A percentile compares a stretch with the other conserved stretches of the same genome.
These are phyloP conservation scores for Sporothrix pseudoabietina DNA, from an alignment of 2,329 filamentous ascomycete species.

Conservation along the genomic window DNA sequence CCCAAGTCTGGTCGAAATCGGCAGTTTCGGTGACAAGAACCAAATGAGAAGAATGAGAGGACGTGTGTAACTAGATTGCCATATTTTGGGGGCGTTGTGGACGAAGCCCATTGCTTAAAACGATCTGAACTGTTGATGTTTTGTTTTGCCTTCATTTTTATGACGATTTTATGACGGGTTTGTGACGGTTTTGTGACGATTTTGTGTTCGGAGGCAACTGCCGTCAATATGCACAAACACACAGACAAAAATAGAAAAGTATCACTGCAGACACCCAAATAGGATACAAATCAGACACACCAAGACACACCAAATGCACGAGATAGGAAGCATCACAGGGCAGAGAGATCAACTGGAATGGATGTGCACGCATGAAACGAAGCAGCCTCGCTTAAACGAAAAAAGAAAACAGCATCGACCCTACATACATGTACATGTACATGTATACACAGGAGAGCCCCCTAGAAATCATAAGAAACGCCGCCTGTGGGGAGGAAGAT, in stretches of 20 bases:
- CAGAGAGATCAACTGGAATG: not conserved
- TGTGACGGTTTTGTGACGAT: not conserved
- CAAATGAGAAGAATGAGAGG: not conserved
- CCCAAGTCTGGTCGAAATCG: not conserved
- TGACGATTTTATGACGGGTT: not conserved
- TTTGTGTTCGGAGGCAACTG: not conserved
- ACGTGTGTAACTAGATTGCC: not conserved
- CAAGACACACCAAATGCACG: not conserved
- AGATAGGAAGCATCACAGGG: not conserved
- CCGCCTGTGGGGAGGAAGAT: not conserved
- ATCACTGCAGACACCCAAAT: not conserved
- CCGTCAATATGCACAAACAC: not conserved
- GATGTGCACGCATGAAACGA: slow-evolving; percentile 16
- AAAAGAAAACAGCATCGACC: not conserved
- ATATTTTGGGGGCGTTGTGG: not conserved
- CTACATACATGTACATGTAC: too few relatives aligned
- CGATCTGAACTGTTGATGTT: not conserved
- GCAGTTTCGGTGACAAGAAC: not conserved
- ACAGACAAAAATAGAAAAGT: slow-evolving; percentile 4
- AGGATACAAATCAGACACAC: not conserved
- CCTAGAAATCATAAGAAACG: not conserved
- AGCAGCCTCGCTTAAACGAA: slow-evolving; percentile 8
- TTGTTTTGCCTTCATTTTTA: not conserved
- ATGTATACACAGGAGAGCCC: not conserved
- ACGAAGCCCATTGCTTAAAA: not conserved